Conservation (phyloP, 2,329 filamentous ascomycete species). For the Pyrenophora graminea region DNA sequence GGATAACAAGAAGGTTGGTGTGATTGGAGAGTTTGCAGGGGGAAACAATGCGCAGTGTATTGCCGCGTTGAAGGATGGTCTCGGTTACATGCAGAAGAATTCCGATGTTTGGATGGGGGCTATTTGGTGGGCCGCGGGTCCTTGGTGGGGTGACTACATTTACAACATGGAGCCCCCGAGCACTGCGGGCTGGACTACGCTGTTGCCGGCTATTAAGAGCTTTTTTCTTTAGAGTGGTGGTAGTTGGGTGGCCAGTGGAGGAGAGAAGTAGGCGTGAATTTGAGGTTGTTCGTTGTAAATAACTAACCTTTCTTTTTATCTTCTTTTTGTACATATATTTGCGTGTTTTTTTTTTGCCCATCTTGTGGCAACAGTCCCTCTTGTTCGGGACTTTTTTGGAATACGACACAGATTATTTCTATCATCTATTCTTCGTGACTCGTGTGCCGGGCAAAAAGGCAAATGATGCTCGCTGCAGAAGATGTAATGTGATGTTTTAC, state of each 20-base stretch:
- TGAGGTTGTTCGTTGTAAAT: too few relatives aligned
- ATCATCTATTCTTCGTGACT: too few relatives aligned
- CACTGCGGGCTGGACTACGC: slow-evolving; percentile 49
- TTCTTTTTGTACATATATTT: background rate
- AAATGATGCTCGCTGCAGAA: too few relatives aligned
- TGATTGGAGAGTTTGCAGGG: slow-evolving; percentile 61
- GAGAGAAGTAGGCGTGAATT: too few relatives aligned
- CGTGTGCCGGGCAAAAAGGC: too few relatives aligned
- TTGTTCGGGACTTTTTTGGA: too few relatives aligned
- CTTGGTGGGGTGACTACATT: slow-evolving; percentile 57
- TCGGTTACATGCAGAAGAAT: slow-evolving; percentile 55
- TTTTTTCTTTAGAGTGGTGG: slow-evolving; percentile 28
- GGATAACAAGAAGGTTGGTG: slow-evolving; percentile 56
- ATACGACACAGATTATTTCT: too few relatives aligned
- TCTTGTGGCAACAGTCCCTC: too few relatives aligned
- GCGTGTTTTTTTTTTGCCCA: too few relatives aligned
- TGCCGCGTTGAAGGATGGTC: slow-evolving; percentile 54
- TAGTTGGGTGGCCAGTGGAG: too few relatives aligned
- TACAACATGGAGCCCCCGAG: slow-evolving; percentile 56
- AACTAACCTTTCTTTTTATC: background rate
- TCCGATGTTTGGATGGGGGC: slow-evolving; percentile 59
- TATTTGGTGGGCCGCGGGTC: slow-evolving; percentile 61
- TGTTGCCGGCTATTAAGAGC: slow-evolving; percentile 44
- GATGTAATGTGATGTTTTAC: too few relatives aligned
- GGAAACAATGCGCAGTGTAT: slow-evolving; percentile 57